A percentile compares a stretch with the other conserved stretches of the same genome.
phyloP scores from a whole-genome alignment of 2,329 filamentous ascomycete species.

The Onygenales sp. region DNA sequence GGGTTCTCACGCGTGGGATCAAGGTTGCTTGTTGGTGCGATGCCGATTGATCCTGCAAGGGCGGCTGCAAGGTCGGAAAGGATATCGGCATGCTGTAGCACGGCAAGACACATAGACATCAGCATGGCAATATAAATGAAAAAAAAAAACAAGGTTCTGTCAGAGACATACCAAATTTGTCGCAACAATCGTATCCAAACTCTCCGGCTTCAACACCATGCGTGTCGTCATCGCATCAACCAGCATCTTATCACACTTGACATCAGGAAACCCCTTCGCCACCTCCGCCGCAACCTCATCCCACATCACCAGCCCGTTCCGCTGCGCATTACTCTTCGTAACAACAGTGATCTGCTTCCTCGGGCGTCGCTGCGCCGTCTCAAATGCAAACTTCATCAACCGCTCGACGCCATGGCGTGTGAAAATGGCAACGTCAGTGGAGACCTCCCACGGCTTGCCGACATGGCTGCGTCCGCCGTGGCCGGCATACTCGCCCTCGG shows the following conservation, averaged over 20 bases:
- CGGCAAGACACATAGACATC: constrained; percentile 4
- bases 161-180: constrained; percentile 33
- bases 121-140: too few species aligned
- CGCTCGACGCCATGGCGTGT: constrained; percentile 43
- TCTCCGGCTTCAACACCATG: constrained; percentile 43
- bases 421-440: constrained; percentile 46
- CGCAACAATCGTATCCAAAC: constrained; percentile 44
- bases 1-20: constrained; percentile 54
- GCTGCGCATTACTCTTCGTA: constrained; percentile 47
- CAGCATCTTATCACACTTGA: constrained; percentile 45
- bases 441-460: constrained; percentile 42
- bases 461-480: constrained; percentile 45
- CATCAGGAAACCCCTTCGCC: constrained; percentile 41
- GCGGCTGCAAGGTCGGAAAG: constrained; percentile 62
- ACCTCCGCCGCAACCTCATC: constrained; percentile 43
- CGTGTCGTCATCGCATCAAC: constrained; percentile 49
- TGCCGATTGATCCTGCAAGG: constrained; percentile 60
- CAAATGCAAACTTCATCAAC: constrained; percentile 45
- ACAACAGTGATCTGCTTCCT: constrained; percentile 44
- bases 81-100: constrained; percentile 48
- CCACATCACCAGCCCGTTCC: constrained; percentile 49
- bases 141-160: too few species aligned
- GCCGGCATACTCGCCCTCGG: constrained; percentile 47
- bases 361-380: constrained; percentile 38
- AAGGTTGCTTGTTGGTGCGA: constrained; percentile 60